Conservation (phyloP, 495 filamentous ascomycete species). For the Cercophora scortea region DNA sequence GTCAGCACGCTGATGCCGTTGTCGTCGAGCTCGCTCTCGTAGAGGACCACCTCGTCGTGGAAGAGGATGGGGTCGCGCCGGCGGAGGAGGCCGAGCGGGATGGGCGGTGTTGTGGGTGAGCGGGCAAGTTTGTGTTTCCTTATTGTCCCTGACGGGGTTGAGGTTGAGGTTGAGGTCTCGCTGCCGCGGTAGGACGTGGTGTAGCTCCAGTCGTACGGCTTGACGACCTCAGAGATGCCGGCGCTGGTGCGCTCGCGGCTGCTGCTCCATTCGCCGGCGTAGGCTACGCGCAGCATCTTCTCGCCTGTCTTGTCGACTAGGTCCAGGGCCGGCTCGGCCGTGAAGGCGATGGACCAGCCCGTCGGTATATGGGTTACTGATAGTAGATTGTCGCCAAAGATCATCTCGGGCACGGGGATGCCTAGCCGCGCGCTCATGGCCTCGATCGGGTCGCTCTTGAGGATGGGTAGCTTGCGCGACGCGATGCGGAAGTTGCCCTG, state of each 20-base stretch:
- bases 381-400: slow-evolving; percentile 91
- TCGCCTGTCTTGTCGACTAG: slow-evolving; percentile 87
- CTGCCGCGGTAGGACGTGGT: slow-evolving; percentile 78
- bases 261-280: slow-evolving; percentile 83
- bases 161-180: slow-evolving; percentile 8
- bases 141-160: neutral
- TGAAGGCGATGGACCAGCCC: slow-evolving; percentile 72
- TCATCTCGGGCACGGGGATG: slow-evolving; percentile 94
- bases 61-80: slow-evolving; percentile 83
- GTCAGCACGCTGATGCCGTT: slow-evolving; percentile 87
- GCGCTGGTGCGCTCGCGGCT: slow-evolving; percentile 78
- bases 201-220: slow-evolving; percentile 97
- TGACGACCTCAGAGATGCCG: slow-evolving; percentile 86
- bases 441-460: slow-evolving; percentile 85
- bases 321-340: slow-evolving; percentile 78
- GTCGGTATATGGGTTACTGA: slow-evolving; percentile 58
- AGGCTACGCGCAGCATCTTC: slow-evolving; percentile 83
- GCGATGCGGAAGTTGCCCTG: slow-evolving; percentile 63
- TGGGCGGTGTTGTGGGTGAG: slow-evolving; percentile 18
- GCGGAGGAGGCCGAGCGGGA: slow-evolving; percentile 77
- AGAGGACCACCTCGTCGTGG: slow-evolving; percentile 89
- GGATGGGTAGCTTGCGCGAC: slow-evolving; percentile 82
- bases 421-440: slow-evolving; percentile 67
- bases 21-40: slow-evolving; percentile 96
- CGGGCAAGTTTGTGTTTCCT: too few relatives aligned